Percentiles rank a stretch among this genome's conserved stretches.
These are phyloP conservation scores for Beverwykella pulmonaria DNA, from an alignment of 495 filamentous ascomycete genomes.

Conservation along the genomic window DNA sequence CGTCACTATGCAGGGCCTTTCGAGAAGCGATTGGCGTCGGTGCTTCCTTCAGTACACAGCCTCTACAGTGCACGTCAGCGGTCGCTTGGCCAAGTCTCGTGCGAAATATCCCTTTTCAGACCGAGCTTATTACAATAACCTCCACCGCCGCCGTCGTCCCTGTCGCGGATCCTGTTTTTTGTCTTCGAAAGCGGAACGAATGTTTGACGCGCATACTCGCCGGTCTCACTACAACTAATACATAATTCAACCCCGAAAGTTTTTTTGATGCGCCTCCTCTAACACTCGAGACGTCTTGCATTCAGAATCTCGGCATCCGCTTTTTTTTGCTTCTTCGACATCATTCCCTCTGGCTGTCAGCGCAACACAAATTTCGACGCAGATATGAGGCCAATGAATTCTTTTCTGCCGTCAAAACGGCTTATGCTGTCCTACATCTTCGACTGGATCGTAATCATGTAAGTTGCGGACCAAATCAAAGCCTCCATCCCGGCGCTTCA, in stretches of 20 bases:
- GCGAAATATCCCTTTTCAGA: background rate
- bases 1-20: no score
- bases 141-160: background rate
- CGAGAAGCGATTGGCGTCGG: no score
- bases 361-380: background rate
- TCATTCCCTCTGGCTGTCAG: background rate
- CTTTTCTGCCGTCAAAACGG: conserved; percentile 40
- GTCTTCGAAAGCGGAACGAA: background rate
- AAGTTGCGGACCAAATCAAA: conserved; percentile 14
- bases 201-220: background rate
- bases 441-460: conserved; percentile 47
- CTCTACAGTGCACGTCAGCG: conserved; percentile 2
- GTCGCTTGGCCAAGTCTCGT: background rate
- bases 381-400: conserved; percentile 28
- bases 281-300: background rate
- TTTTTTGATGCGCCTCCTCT: background rate
- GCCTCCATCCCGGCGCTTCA: background rate
- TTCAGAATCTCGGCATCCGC: background rate
- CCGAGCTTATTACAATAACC: background rate
- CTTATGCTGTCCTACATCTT: conserved; percentile 46
- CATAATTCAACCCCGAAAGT: background rate
- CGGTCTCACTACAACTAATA: background rate
- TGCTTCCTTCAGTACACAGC: background rate
- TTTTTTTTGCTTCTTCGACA: background rate
- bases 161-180: background rate